Base-by-base conservation (phyloP, 1,139 yeast species). In the Saccharomycopsis phalli region DNA sequence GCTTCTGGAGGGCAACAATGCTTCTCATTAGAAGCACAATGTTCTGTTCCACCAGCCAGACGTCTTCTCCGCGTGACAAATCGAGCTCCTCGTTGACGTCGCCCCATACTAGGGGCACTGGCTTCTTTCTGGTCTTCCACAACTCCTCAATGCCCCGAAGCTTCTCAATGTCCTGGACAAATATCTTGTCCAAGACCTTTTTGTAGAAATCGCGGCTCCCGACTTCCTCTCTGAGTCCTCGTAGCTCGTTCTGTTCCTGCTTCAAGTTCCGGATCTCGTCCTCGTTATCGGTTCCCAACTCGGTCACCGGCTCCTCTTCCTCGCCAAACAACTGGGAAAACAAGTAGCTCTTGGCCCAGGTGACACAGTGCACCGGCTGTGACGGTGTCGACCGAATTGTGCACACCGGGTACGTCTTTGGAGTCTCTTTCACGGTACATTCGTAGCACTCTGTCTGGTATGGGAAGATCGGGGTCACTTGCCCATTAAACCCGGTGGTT, bases 381-480 rank as follows among this genome's bases (percentile, higher is more conserved):
- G 95, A 84, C 0, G 98, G 99, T 0, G 98, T 91, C 7, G 95
- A 84, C 49, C 99, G 69, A 43, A 93, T 93, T 0, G 98, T 93
- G 57, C 99, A 93, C 2, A 93, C 95, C 0, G 99, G 96, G 58
- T 76, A 91, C 0, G 94, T 72, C 54, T 83, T 87, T 3, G 96
- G 95, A 0, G 94, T 77, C 28, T 77, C 93, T 54, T 88, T 86
- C 4, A 82, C 75, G 26, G 78, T 75, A 60, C 99, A 93, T 49
- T 86, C 96, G 58, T 87, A 93, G 60, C 99, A 93, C 61, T 91
- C 98, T 5, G 94, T 78, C 41, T 65, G 53, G 45, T 81, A 77
- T 1, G 95, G 94, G 48, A 74, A 71, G 42, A 93, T 88, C 2
- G 95, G 96, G 55, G 84, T 95, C 28, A 83, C 82, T 56, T 91